Conservation (phyloP, 768 basidiomycete genomes). For the Lenzites betulinus region DNA sequence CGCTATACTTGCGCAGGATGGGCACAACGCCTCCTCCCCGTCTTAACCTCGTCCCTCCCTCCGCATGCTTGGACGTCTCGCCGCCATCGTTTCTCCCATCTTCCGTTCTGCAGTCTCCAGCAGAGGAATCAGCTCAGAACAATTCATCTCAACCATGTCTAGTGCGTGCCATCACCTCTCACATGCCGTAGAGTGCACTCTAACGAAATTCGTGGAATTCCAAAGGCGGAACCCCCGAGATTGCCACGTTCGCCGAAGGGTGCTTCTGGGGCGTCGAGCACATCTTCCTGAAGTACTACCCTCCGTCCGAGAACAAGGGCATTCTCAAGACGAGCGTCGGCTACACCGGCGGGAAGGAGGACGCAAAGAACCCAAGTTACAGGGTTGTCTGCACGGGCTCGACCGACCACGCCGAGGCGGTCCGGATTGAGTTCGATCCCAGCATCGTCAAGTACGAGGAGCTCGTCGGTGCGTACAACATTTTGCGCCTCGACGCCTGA, state of each 20-base stretch:
- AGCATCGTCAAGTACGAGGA: conserved; percentile 75
- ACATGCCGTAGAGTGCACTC: background rate
- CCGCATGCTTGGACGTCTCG: conserved; percentile 19
- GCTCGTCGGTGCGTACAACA: conserved; percentile 68
- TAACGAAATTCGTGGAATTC: background rate
- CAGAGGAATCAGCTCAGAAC: conserved; percentile 11
- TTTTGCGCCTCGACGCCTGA: background rate
- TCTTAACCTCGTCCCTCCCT: conserved; percentile 4
- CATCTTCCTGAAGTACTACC: conserved; percentile 80
- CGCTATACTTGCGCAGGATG: conserved; percentile 19
- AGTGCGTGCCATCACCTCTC: conserved; percentile 6
- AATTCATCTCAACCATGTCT: conserved; percentile 20
- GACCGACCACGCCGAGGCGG: conserved; percentile 88
- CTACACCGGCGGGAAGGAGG: conserved; percentile 71
- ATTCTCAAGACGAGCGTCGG: conserved; percentile 77
- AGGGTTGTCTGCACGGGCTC: conserved; percentile 72
- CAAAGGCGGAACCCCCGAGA: conserved; percentile 38
- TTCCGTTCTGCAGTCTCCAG: conserved; percentile 3
- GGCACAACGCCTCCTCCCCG: background rate
- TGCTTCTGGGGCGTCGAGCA: conserved; percentile 91
- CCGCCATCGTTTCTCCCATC: conserved; percentile 11
- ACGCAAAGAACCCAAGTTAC: conserved; percentile 64
- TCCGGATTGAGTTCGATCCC: conserved; percentile 87
- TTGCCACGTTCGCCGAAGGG: conserved; percentile 59
- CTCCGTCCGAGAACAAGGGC: conserved; percentile 68